These are phyloP conservation scores for Thymus quinquecostatus DNA, from an alignment of 257 asterid species.

Conservation along the genomic window DNA sequence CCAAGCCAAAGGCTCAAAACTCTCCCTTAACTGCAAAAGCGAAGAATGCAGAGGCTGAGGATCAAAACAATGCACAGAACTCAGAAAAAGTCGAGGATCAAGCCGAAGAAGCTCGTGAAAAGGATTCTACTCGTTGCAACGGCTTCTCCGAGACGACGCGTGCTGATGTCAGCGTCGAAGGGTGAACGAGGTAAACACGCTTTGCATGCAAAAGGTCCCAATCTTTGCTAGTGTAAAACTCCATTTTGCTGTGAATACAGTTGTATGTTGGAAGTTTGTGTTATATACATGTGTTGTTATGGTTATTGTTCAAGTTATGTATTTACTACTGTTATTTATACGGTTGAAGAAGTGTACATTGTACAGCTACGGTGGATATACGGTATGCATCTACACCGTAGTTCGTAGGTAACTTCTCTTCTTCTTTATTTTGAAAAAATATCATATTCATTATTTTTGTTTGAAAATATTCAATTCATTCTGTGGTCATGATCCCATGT, in stretches of 20 bases:
- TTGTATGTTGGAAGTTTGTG: conserved; percentile 37
- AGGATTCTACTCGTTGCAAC: conserved; percentile 27
- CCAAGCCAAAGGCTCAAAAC: conserved; percentile 43
- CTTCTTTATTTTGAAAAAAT: conserved; percentile 1
- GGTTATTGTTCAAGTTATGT: conserved; percentile 29
- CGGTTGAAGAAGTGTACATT: neutral
- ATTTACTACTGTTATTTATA: conserved; percentile 17
- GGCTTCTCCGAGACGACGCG: conserved; percentile 32
- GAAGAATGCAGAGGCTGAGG: conserved; percentile 38
- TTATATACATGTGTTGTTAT: conserved; percentile 14
- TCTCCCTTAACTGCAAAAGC: conserved; percentile 39
- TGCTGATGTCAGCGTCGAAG: conserved; percentile 51
- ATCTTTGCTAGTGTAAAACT: neutral
- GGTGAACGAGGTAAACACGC: conserved; percentile 33
- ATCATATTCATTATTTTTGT: no score
- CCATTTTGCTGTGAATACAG: conserved; percentile 40
- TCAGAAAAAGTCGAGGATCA: conserved; percentile 31
- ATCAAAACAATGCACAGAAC: conserved; percentile 20
- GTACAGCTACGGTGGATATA: neutral
- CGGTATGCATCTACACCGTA: neutral
- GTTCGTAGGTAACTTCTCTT: neutral
- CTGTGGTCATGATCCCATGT: neutral
- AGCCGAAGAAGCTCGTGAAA: conserved; percentile 23
- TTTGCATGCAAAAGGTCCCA: neutral
- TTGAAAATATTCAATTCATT: neutral